phyloP scores from a whole-genome alignment of 768 basidiomycete species.

The Suillus decipiens region DNA sequence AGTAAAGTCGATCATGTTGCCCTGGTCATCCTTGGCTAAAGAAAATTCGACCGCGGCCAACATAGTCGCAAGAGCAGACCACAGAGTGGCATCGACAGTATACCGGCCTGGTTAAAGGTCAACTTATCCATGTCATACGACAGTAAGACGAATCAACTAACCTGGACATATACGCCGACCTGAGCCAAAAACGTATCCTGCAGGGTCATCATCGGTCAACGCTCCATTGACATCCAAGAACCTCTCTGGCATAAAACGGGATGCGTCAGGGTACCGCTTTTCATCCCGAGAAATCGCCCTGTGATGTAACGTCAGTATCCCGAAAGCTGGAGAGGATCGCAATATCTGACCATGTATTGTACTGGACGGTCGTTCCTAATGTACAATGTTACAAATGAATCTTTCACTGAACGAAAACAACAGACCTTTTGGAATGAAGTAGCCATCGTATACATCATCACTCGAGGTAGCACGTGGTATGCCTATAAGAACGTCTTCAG shows the following conservation, averaged over 20 bases:
- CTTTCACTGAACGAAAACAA: background rate
- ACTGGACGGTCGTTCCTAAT: background rate
- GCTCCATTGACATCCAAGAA: conserved; percentile 10
- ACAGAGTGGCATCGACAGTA: conserved; percentile 5
- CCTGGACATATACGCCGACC: conserved; percentile 17
- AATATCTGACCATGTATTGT: conserved; percentile 1
- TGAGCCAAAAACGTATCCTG: conserved; percentile 12
- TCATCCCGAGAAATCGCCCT: conserved; percentile 11
- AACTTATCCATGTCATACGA: too few relatives aligned
- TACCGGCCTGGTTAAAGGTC: conserved; percentile 5
- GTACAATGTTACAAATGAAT: too few relatives aligned
- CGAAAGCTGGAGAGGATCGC: background rate
- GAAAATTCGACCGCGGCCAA: conserved; percentile 7
- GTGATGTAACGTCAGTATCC: background rate
- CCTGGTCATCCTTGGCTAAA: conserved; percentile 8
- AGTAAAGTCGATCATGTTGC: conserved; percentile 6
- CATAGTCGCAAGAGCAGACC: conserved; percentile 10
- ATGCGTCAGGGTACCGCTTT: conserved; percentile 14
- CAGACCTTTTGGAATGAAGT: conserved; percentile 30
- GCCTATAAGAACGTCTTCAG: background rate
- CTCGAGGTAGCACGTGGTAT: conserved; percentile 2
- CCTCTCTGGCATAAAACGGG: conserved; percentile 17
- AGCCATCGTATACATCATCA: conserved; percentile 42
- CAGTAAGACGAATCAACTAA: background rate
- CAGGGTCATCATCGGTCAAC: conserved; percentile 14